Evolutionary conservation across 306 rosid species (phyloP).

Genomic region (Argentina anserina): DNA sequence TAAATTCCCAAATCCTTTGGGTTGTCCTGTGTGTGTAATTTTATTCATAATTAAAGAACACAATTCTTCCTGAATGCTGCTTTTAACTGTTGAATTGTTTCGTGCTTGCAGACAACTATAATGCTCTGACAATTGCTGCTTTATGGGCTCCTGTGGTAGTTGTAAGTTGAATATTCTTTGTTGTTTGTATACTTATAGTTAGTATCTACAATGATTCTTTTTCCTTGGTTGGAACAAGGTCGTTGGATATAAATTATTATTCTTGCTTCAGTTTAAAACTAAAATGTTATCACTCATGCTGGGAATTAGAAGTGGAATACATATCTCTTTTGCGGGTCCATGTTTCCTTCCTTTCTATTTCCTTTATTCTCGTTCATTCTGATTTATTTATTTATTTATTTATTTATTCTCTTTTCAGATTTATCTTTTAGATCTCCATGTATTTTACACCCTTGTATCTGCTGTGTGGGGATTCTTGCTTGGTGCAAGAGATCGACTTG

Average conservation of each 20-base stretch:
- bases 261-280: neutral
- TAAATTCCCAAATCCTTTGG: neutral
- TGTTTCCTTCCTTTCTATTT: neutral
- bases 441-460: slow-evolving; percentile 75
- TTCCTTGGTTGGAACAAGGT: neutral
- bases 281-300: neutral
- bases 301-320: neutral
- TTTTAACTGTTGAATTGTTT: slow-evolving; percentile 9
- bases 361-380: neutral
- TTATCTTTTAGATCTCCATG: slow-evolving; percentile 67
- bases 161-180: slow-evolving; percentile 49
- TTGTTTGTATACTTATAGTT: neutral
- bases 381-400: neutral
- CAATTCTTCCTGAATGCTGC: slow-evolving; percentile 13
- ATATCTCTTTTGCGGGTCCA: neutral
- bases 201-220: neutral
- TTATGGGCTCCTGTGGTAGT: slow-evolving; percentile 81
- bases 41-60: neutral
- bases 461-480: slow-evolving; percentile 83
- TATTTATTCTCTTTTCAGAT: slow-evolving; percentile 47
- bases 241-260: neutral
- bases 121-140: slow-evolving; percentile 60
- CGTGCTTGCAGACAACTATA: slow-evolving; percentile 69
- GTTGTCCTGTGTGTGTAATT: neutral
- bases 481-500: slow-evolving; percentile 91